Evolutionary conservation across 805 yeast species (phyloP).

Genomic region (Starmera amethionina): DNA sequence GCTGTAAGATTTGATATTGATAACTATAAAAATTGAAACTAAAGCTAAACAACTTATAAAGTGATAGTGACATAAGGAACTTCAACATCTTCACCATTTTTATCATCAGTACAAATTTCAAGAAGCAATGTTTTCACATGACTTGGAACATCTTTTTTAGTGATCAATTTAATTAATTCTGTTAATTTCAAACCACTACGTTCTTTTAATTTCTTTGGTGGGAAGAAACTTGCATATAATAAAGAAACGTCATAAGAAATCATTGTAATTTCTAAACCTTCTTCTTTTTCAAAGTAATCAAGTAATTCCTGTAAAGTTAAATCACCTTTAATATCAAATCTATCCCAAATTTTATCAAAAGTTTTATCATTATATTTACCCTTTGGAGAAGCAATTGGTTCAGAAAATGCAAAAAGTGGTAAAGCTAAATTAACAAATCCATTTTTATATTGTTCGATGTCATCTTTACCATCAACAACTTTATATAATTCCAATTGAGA

Average conservation of each 20-base stretch:
- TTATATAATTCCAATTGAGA: slow-evolving; percentile 88
- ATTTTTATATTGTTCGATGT: slow-evolving; percentile 81
- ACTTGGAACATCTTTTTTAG: slow-evolving; percentile 69
- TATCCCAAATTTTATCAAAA: slow-evolving; percentile 91
- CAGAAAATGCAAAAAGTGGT: slow-evolving; percentile 95
- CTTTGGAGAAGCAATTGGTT: slow-evolving; percentile 82
- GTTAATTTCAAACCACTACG: slow-evolving; percentile 60
- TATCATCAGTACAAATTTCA: slow-evolving; percentile 89
- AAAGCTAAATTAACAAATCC: slow-evolving; percentile 88
- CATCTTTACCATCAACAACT: slow-evolving; percentile 65
- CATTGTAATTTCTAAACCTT: slow-evolving; percentile 86
- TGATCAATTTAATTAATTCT: slow-evolving; percentile 70
- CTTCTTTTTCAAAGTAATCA: slow-evolving; percentile 66
- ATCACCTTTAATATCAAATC: slow-evolving; percentile 76
- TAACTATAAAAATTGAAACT: neutral
- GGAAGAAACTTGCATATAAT: slow-evolving; percentile 88
- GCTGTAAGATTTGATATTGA: no score
- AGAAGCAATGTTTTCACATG: slow-evolving; percentile 73
- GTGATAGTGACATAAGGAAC: slow-evolving; percentile 78
- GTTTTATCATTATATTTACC: slow-evolving; percentile 69
- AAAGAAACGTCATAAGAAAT: slow-evolving; percentile 83
- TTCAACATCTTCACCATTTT: slow-evolving; percentile 90
- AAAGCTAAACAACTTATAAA: slow-evolving; percentile 18
- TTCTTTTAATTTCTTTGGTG: slow-evolving; percentile 81
- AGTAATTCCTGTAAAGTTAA: slow-evolving; percentile 65